These are phyloP conservation scores for Amniculicola lignicola DNA, from an alignment of 495 filamentous ascomycete genomes.

Conservation along the genomic window DNA sequence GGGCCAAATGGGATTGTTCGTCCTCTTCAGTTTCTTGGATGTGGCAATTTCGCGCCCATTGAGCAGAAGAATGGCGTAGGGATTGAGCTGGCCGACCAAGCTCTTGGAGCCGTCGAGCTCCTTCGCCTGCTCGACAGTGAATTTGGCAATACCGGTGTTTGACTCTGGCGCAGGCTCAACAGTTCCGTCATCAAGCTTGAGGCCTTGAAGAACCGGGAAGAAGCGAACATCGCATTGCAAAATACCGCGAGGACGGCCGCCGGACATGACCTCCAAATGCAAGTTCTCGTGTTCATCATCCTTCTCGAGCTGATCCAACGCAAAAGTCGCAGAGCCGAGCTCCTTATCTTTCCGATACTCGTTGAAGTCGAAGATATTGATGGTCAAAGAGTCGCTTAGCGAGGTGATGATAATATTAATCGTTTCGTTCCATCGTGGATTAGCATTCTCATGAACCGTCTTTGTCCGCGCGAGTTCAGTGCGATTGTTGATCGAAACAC, in stretches of 20 bases:
- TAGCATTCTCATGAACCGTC: slow-evolving; percentile 75
- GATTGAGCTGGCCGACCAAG: slow-evolving; percentile 81
- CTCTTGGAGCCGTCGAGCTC: slow-evolving; percentile 89
- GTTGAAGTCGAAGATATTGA: slow-evolving; percentile 88
- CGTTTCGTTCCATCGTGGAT: slow-evolving; percentile 94
- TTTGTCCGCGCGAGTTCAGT: slow-evolving; percentile 82
- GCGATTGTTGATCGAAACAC: slow-evolving; percentile 81
- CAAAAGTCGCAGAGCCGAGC: slow-evolving; percentile 79
- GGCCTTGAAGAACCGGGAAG: slow-evolving; percentile 83
- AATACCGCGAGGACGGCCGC: slow-evolving; percentile 77
- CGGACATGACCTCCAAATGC: slow-evolving; percentile 76
- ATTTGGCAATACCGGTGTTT: slow-evolving; percentile 87
- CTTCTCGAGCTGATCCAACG: slow-evolving; percentile 75
- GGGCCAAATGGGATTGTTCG: slow-evolving; percentile 92
- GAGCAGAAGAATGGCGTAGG: slow-evolving; percentile 80
- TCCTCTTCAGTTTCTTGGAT: slow-evolving; percentile 87
- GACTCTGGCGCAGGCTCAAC: slow-evolving; percentile 77
- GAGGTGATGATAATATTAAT: slow-evolving; percentile 91
- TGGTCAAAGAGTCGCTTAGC: slow-evolving; percentile 76
- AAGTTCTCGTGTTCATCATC: slow-evolving; percentile 76
- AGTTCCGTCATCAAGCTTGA: slow-evolving; percentile 70
- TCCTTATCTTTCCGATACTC: slow-evolving; percentile 96
- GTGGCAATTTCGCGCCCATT: slow-evolving; percentile 85
- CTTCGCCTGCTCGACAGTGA: slow-evolving; percentile 92
- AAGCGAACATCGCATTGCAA: slow-evolving; percentile 82